Conservation (phyloP, 345 rosid genomes). For the Sisymbrium altissimum region DNA sequence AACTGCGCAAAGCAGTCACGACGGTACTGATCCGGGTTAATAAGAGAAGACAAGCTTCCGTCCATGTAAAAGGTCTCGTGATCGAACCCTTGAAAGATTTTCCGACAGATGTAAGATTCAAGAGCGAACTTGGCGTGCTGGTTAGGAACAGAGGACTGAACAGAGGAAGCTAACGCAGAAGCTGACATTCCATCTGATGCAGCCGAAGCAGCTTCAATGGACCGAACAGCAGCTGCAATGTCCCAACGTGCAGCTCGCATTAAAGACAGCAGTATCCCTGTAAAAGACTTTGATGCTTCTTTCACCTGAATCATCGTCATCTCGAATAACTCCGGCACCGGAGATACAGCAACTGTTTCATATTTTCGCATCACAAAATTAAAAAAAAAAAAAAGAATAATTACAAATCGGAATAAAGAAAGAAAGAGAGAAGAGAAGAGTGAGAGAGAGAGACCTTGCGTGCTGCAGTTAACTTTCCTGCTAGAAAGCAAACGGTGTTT, state of each 20-base stretch:
- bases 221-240: slow-evolving; percentile 85
- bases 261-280: slow-evolving; percentile 63
- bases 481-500: slow-evolving; percentile 56
- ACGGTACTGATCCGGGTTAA: slow-evolving; percentile 78
- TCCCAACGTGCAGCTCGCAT: slow-evolving; percentile 97
- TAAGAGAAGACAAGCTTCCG: slow-evolving; percentile 76
- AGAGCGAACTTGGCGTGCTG: slow-evolving; percentile 84
- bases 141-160: slow-evolving; percentile 51
- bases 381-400: not conserved
- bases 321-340: slow-evolving; percentile 81
- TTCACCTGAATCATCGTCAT: slow-evolving; percentile 63
- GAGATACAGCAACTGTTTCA: slow-evolving; percentile 64
- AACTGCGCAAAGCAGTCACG: slow-evolving; percentile 81
- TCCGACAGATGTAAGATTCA: slow-evolving; percentile 71
- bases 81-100: slow-evolving; percentile 81
- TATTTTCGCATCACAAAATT: not conserved
- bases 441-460: slow-evolving; percentile 38
- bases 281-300: slow-evolving; percentile 77
- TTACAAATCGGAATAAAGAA: not conserved
- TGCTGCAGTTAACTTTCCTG: slow-evolving; percentile 68
- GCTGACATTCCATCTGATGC: slow-evolving; percentile 31
- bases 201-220: slow-evolving; percentile 75
- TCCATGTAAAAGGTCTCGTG: slow-evolving; percentile 95
- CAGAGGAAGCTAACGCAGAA: slow-evolving; percentile 41
- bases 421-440: not conserved